Evolutionary conservation across 768 basidiomycete genomes (phyloP).

Genomic region (Mycena chlorophos): DNA sequence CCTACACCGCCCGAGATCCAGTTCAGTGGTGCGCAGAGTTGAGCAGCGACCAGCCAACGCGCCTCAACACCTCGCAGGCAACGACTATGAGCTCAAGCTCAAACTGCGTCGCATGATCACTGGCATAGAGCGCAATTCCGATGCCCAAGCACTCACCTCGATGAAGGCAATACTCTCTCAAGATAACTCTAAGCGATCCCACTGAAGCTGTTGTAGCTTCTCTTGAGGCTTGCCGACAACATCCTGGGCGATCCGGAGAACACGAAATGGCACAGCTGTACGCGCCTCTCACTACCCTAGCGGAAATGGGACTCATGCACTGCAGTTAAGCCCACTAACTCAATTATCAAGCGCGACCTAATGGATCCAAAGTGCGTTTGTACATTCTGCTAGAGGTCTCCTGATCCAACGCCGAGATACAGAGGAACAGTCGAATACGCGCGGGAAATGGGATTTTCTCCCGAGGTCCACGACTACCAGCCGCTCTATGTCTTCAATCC

Average conservation of each 20-base stretch:
- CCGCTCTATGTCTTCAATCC: constrained; percentile 69
- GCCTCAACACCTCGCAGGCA: constrained; percentile 26
- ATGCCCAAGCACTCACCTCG: constrained; percentile 57
- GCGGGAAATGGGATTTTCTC: constrained; percentile 44
- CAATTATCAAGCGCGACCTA: constrained; percentile 47
- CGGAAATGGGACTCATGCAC: neutral
- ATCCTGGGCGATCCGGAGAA: constrained; percentile 72
- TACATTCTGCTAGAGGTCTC: no score
- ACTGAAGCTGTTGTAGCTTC: constrained; percentile 42
- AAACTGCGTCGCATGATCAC: constrained; percentile 75
- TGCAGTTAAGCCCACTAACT: neutral
- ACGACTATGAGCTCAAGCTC: constrained; percentile 68
- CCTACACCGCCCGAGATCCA: constrained; percentile 29
- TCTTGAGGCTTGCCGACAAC: constrained; percentile 71
- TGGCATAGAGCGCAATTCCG: constrained; percentile 71
- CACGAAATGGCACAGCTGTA: constrained; percentile 71
- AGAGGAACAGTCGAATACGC: constrained; percentile 77
- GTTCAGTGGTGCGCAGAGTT: neutral
- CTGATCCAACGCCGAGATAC: neutral
- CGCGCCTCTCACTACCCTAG: constrained; percentile 19
- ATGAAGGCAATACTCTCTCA: constrained; percentile 48
- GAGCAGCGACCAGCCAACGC: neutral
- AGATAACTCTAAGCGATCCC: no score
- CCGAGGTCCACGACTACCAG: constrained; percentile 69
- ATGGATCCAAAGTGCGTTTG: constrained; percentile 55